Evolutionary conservation across 495 filamentous ascomycete genomes (phyloP), one percentile per base, ranked within the genome.

Genomic region (Aspergillus leporis): DNA sequence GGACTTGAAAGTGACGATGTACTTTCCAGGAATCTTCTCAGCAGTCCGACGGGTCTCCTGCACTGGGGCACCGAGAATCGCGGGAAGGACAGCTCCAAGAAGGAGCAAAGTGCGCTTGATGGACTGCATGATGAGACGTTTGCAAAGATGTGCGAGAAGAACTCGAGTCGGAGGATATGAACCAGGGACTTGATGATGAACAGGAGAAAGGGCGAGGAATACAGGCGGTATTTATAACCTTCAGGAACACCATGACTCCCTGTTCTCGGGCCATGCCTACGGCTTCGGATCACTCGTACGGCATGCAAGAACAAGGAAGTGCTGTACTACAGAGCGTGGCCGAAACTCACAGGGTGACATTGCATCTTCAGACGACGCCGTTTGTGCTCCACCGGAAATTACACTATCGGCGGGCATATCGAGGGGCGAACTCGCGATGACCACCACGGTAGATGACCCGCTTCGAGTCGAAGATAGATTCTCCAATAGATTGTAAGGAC

Each of bases 1-100:
- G 12, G 58, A 43, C 50, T 70, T 72, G 51, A 72, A 62, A 28
- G 62, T 63, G 53, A 70, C 61, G 36, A 72, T 72, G 57, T 70
- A 72, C 55, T 66, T 68, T 30, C 65, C 65, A 6, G 69, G 65
- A 46, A 72, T 53, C 36, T 43, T 59, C 43, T 66, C 57, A 10
- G 53, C 25, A 30, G 55, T 12, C 12, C 57, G 56, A 19, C 51
- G 65, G 47, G 47, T 36, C 19, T 61, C 61, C 21, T 55, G 41
- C 25, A 66, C 43, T 34, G 66, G 62, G 19, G 57, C 61, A 23
- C 63, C 61, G 40, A 66, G 55, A 28, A 64, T 57, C 21, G 61
- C 67, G 40, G 66, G 63, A 34, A 68, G 61, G 22, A 72, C 9
- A 46, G 69, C 63, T 51, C 60, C 67, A 18, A 72, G 53, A 32